Conservation (phyloP, 2,329 filamentous ascomycete genomes). For the Aspergillus quadrilineatus region DNA sequence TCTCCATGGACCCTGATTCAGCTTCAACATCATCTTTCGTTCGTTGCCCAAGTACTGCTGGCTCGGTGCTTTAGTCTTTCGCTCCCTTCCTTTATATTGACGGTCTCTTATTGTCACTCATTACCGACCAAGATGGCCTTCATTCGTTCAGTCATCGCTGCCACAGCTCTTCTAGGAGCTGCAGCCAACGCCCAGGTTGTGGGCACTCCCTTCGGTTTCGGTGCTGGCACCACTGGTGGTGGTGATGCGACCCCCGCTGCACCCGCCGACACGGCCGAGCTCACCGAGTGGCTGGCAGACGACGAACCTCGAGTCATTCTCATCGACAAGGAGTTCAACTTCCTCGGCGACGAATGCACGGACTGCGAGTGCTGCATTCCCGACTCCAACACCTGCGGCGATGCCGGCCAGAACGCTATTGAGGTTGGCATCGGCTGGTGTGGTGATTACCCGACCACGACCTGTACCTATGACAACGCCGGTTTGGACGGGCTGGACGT, state of each 20-base stretch:
- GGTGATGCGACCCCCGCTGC: slow-evolving; percentile 54
- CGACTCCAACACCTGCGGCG: slow-evolving; percentile 35
- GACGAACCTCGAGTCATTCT: slow-evolving; percentile 58
- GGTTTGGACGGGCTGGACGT: slow-evolving; percentile 52
- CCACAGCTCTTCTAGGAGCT: slow-evolving; percentile 21
- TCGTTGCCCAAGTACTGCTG: slow-evolving; percentile 7
- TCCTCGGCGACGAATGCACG: slow-evolving; percentile 24
- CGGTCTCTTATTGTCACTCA: neutral
- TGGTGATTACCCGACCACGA: slow-evolving; percentile 52
- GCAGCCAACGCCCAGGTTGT: slow-evolving; percentile 24
- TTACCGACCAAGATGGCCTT: slow-evolving; percentile 19
- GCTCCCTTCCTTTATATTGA: neutral
- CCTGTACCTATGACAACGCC: slow-evolving; percentile 51
- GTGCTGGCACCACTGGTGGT: slow-evolving; percentile 58
- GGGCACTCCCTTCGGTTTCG: slow-evolving; percentile 46
- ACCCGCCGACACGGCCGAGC: slow-evolving; percentile 53
- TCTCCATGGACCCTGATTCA: neutral
- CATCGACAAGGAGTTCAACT: slow-evolving; percentile 50
- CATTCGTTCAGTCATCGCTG: slow-evolving; percentile 19
- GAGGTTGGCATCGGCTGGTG: slow-evolving; percentile 54
- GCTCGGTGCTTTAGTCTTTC: slow-evolving; percentile 6
- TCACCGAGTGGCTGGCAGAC: slow-evolving; percentile 58
- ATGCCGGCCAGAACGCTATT: slow-evolving; percentile 57
- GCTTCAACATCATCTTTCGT: slow-evolving; percentile 1
- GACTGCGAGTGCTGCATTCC: slow-evolving; percentile 33